A percentile compares a stretch with the other conserved stretches of the same genome.
Conservation (phyloP, 345 rosid species). For the Bruguiera parviflora region DNA sequence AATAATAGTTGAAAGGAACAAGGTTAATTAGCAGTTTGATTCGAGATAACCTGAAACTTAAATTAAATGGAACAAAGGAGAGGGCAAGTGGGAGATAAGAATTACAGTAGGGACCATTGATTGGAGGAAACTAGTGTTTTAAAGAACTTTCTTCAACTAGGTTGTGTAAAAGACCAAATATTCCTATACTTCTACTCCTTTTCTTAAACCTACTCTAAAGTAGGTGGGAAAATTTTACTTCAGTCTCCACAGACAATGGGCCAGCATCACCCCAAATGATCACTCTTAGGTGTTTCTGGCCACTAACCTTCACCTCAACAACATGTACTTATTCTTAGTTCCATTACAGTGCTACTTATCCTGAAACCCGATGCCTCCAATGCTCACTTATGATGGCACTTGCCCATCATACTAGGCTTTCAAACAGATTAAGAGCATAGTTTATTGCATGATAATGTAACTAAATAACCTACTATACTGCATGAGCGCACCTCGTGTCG, state of each 20-base stretch:
- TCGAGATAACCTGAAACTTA: too few relatives aligned
- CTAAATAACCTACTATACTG: conserved; percentile 4
- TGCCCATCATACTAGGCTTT: neutral
- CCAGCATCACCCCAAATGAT: neutral
- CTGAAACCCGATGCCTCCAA: neutral
- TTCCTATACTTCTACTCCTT: neutral
- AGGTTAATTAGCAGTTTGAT: too few relatives aligned
- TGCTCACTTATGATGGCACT: neutral
- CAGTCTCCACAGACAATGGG: neutral
- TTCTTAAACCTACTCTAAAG: neutral
- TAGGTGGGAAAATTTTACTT: neutral
- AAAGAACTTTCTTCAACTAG: too few relatives aligned
- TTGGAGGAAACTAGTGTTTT: too few relatives aligned
- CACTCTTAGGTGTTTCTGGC: neutral
- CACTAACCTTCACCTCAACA: neutral
- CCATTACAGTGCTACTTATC: neutral
- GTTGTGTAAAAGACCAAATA: too few relatives aligned
- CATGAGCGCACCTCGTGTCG: conserved; percentile 63
- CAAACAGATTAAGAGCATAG: neutral
- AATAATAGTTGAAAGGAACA: too few relatives aligned
- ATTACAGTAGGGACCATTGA: too few relatives aligned
- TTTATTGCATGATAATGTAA: neutral
- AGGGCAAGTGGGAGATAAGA: too few relatives aligned
- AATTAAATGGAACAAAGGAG: too few relatives aligned
- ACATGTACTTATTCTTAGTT: neutral